phyloP scores from a whole-genome alignment of 148 eudicot genomes.

The Linanthus parryae region DNA sequence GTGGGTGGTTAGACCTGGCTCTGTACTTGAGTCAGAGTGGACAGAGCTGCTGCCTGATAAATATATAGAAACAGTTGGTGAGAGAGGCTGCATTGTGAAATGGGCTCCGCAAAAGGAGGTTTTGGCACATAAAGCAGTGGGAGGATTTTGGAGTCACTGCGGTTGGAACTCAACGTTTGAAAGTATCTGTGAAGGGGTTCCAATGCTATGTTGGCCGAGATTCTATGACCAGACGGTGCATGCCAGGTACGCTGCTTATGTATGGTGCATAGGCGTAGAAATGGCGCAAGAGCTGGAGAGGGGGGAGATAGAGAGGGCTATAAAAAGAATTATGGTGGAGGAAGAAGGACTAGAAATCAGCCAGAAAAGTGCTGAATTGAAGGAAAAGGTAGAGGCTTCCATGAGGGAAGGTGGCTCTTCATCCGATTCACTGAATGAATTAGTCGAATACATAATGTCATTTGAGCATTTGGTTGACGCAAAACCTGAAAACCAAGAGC shows the following conservation, averaged over 20 bases:
- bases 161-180: conserved; percentile 27
- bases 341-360: no score
- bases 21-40: conserved; percentile 8
- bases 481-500: no score
- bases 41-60: conserved; percentile 4
- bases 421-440: no score
- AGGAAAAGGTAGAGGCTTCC: no score
- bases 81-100: conserved; percentile 4
- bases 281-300: conserved; percentile 41
- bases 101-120: conserved; percentile 14
- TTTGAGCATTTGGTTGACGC: no score
- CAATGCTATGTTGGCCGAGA: conserved; percentile 62
- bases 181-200: conserved; percentile 37
- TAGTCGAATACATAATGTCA: no score
- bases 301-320: conserved; percentile 13
- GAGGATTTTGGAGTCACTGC: conserved; percentile 5
- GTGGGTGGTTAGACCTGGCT: conserved; percentile 52
- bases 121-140: conserved; percentile 7
- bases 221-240: conserved; percentile 47
- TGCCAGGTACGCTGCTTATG: conserved; percentile 32
- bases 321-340: conserved; percentile 13
- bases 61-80: conserved; percentile 5
- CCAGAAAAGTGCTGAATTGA: no score
- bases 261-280: conserved; percentile 48
- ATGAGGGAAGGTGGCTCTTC: no score